Conservation (phyloP, 257 asterid species). For the Mentha longifolia region DNA sequence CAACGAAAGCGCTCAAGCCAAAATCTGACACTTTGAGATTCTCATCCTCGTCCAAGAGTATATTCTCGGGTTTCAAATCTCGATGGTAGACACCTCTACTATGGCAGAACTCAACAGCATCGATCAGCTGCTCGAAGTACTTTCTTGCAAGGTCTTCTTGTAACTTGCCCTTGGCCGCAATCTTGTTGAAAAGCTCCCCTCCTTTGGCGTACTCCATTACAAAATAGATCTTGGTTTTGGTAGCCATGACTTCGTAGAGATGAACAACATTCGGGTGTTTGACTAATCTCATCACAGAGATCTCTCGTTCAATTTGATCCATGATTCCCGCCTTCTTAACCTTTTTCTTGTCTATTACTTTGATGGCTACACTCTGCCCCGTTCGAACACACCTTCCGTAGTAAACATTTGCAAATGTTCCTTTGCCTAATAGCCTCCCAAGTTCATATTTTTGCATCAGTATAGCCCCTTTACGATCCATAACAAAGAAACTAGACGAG, state of each 20-base stretch:
- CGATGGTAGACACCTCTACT: constrained; percentile 47
- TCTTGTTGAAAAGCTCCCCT: constrained; percentile 77
- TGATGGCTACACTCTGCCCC: constrained; percentile 77
- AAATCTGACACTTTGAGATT: constrained; percentile 75
- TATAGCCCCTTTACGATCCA: constrained; percentile 54
- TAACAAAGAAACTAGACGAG: constrained; percentile 29
- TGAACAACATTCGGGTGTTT: constrained; percentile 68
- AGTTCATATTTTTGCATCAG: constrained; percentile 73
- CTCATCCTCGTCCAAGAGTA: constrained; percentile 70
- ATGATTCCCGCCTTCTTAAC: constrained; percentile 54
- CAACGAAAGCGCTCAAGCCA: constrained; percentile 74
- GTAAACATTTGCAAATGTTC: constrained; percentile 82
- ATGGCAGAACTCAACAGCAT: constrained; percentile 86
- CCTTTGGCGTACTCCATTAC: constrained; percentile 81
- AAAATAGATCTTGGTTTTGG: constrained; percentile 81
- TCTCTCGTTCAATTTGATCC: constrained; percentile 75
- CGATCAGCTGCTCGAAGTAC: constrained; percentile 63
- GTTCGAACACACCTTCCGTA: constrained; percentile 60
- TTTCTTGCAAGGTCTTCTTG: constrained; percentile 63
- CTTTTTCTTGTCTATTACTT: constrained; percentile 75
- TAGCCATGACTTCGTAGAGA: constrained; percentile 86
- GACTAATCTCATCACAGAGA: constrained; percentile 71
- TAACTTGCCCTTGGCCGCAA: constrained; percentile 68
- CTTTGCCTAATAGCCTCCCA: constrained; percentile 85
- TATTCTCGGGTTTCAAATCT: constrained; percentile 81